Evolutionary conservation across 2,329 filamentous ascomycete species (phyloP), one percentile per base, ranked within the genome.

Genomic region (Bipolaris zeicola): DNA sequence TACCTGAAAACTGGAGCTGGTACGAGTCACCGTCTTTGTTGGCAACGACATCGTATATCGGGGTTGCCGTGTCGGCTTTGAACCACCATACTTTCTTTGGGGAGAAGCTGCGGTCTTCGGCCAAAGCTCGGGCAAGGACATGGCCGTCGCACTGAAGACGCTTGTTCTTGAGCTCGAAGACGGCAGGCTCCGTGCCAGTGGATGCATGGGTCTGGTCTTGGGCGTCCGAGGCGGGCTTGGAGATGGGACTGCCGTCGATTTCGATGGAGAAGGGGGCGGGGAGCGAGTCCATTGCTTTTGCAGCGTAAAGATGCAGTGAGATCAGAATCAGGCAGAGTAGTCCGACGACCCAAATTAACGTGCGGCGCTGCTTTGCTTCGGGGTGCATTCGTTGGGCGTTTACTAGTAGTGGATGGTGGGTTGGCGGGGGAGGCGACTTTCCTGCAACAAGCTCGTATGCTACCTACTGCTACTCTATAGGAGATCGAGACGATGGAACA

Each of bases 71-170:
- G 10, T 65, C 62, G 3, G 47, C 52, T 49, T 66, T 67, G 63
- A 62, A 68, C 66, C 66, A 68, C 16, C 36, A 61, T 16, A 68
- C 63, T 31, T 48, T 48, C 54, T 68, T 68, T n/a, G 66, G 66
- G 8, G 38, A 28, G 26, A 63, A 53, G 54, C 63, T 66, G 16
- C 66, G 61, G 41, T 68, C 51, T 42, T 68, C 66, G 34, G 41
- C 43, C 14, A 44, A 20, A 43, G 46, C 28, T 41, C 66, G 63
- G 38, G 54, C 64, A n/a, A 67, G 60, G 34, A 64, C 50, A 55
- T 59, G 64, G 18, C 62, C 60, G 22, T 62, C 60, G 45, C 37
- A 64, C 28, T 58, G 52, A 10, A 68, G 60, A 18, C 55, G 60
- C 39, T 58, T 56, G 33, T 63, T 41, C 34, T 64, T 60, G 45